Percentiles rank a stretch among this genome's conserved stretches.
Conservation (phyloP, 2,329 filamentous ascomycete species). For the Colletotrichum acutatum region DNA sequence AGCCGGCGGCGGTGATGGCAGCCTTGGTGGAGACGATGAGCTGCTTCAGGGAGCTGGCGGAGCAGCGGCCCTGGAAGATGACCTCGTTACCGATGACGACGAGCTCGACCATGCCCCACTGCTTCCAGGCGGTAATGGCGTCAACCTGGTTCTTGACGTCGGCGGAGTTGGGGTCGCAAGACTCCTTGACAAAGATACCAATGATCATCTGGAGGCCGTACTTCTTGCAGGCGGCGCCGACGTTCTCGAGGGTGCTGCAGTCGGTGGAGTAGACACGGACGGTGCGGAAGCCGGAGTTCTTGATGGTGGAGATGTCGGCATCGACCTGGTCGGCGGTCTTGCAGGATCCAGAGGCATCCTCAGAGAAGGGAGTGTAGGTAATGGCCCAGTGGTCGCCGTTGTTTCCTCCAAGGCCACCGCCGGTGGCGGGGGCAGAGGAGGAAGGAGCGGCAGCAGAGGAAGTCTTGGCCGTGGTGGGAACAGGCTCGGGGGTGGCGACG, state of each 20-base stretch:
- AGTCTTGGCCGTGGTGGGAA: constrained; percentile 39
- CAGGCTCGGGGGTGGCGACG: constrained; percentile 34
- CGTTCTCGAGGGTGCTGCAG: constrained; percentile 82
- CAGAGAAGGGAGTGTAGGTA: constrained; percentile 81
- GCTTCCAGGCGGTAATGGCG: constrained; percentile 74
- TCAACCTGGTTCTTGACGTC: constrained; percentile 79
- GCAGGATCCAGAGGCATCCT: constrained; percentile 66
- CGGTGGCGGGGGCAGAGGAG: constrained; percentile 41
- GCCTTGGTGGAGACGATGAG: constrained; percentile 77
- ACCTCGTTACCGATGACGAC: constrained; percentile 93
- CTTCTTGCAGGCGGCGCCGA: constrained; percentile 75
- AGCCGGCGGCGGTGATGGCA: constrained; percentile 72
- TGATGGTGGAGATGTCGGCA: constrained; percentile 70
- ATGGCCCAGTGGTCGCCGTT: constrained; percentile 74
- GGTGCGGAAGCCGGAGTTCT: constrained; percentile 72
- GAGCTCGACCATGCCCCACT: constrained; percentile 82
- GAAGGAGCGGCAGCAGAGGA: constrained; percentile 36
- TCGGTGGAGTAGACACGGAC: constrained; percentile 93
- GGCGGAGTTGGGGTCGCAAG: constrained; percentile 66
- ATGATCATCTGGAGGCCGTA: constrained; percentile 83
- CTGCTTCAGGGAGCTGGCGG: constrained; percentile 69
- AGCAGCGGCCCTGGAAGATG: constrained; percentile 78
- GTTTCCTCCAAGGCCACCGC: constrained; percentile 50
- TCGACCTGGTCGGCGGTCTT: constrained; percentile 69
- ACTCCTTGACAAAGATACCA: constrained; percentile 84